Evolutionary conservation across 164 flowering plant species (phyloP), one percentile per base, ranked within the genome.

Genomic region (Euptelea pleiosperma): DNA sequence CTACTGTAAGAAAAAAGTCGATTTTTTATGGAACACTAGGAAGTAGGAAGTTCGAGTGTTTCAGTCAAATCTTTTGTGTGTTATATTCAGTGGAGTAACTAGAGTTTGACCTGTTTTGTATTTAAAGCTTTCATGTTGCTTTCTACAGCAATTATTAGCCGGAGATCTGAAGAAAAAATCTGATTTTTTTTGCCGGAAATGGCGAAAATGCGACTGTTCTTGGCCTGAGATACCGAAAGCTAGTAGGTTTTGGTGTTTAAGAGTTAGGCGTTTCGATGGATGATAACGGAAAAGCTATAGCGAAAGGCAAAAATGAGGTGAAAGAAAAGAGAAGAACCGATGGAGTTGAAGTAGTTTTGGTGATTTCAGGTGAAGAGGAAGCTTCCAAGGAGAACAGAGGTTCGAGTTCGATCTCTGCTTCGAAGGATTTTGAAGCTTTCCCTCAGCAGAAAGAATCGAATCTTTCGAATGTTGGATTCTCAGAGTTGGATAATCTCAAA

Each of bases 331-430:
- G 30, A 12, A 30, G 24, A 15, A 44, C n/a, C 1, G 22, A 15
- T 24, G 62, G 49, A 22, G 64, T 12, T 14, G 82, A 78, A 29
- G 76, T 75, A 9, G 68, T 73, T 24, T 45, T 75, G 22, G 47
- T 57, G 19, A 67, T 78, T 25, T 31, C 72, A 48, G 61, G 53
- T n/a, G 61, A 66, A 16, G 77, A 51, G 34, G 70, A 60, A 45
- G 71, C 46, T 56, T 12, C 36, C 11, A 60, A 45, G 9, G 58
- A 31, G 49, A 57, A 29, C 9, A 48, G 26, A 22, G 48, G 21
- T 44, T n/a, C 24, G 9, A 50, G 21, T 30, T 24, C 40, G 10
- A 53, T 21, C 44, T 41, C 34, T 3, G 49, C 29, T 52, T 56
- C 70, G 6, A 66, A 52, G 19, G 61, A 39, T 22, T 36, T 53